Conservation (phyloP, 1,284 basidiomycete genomes). For the Wolfiporia cocos region DNA sequence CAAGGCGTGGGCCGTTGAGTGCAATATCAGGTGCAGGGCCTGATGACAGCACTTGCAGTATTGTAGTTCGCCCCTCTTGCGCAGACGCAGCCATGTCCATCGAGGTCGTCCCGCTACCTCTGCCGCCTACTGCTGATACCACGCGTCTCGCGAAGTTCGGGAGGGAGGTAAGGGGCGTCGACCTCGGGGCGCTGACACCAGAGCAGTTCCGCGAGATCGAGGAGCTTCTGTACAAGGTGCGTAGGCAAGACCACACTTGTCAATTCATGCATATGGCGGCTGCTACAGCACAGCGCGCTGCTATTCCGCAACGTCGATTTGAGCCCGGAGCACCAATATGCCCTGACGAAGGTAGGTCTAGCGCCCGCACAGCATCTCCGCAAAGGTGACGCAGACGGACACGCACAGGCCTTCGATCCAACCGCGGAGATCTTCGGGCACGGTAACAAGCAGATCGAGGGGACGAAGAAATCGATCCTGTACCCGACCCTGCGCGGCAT, state of each 20-base stretch:
- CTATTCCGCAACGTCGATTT: conserved; percentile 68
- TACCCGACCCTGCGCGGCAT: conserved; percentile 85
- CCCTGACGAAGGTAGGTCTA: conserved; percentile 68
- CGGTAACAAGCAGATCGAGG: conserved; percentile 77
- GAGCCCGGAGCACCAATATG: conserved; percentile 78
- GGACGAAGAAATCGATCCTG: conserved; percentile 69
- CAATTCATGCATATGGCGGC: neutral
- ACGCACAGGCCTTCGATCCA: conserved; percentile 63
- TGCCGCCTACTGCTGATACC: conserved; percentile 42
- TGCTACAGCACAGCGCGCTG: conserved; percentile 57
- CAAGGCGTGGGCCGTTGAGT: too few relatives aligned
- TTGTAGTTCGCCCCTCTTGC: too few relatives aligned
- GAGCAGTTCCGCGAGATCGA: conserved; percentile 44
- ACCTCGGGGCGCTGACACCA: conserved; percentile 37
- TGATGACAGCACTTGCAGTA: too few relatives aligned
- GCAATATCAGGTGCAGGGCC: too few relatives aligned
- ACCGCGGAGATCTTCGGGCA: conserved; percentile 71
- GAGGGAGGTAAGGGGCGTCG: conserved; percentile 42
- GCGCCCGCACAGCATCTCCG: too few relatives aligned
- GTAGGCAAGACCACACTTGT: neutral
- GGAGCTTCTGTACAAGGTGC: conserved; percentile 46
- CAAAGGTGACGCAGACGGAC: too few relatives aligned
- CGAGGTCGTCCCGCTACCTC: conserved; percentile 34
- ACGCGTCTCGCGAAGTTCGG: conserved; percentile 44
- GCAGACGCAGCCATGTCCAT: conserved; percentile 16